Percentiles rank a stretch among this genome's conserved stretches.
These are phyloP conservation scores for Tetrahymena malaccensis DNA, from an alignment of 73 alveolate genomes.

Conservation along the genomic window DNA sequence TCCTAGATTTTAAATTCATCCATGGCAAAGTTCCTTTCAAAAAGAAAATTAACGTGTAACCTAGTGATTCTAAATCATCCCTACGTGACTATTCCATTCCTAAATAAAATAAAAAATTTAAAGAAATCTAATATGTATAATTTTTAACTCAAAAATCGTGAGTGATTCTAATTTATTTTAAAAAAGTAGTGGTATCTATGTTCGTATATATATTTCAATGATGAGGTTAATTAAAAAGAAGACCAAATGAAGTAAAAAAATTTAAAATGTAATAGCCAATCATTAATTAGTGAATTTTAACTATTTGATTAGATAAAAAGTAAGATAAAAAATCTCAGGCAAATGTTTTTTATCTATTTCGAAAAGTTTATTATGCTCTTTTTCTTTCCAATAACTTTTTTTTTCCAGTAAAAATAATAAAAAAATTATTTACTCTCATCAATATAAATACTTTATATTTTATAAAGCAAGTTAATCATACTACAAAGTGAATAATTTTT, in stretches of 20 bases:
- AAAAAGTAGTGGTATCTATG: no score
- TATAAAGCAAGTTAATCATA: no score
- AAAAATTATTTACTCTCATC: neutral
- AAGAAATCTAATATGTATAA: no score
- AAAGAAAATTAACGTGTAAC: constrained; percentile 52
- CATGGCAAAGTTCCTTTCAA: constrained; percentile 53
- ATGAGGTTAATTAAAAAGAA: neutral
- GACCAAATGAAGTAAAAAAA: neutral
- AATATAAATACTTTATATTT: neutral
- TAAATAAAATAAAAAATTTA: neutral
- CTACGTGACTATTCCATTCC: constrained; percentile 68
- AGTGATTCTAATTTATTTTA: no score
- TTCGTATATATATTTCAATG: no score
- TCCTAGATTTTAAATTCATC: constrained; percentile 34
- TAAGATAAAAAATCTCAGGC: neutral
- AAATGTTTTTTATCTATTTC: neutral
- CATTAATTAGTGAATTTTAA: neutral
- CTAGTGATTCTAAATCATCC: constrained; percentile 65
- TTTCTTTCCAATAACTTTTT: no score
- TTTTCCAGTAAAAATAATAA: neutral
- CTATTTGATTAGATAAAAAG: neutral
- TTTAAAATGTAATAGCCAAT: neutral
- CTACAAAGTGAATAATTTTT: neutral
- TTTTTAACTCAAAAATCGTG: neutral
- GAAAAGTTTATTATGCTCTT: no score